Conservation (phyloP, 2,329 filamentous ascomycete species). For the Exophiala viscosa region DNA sequence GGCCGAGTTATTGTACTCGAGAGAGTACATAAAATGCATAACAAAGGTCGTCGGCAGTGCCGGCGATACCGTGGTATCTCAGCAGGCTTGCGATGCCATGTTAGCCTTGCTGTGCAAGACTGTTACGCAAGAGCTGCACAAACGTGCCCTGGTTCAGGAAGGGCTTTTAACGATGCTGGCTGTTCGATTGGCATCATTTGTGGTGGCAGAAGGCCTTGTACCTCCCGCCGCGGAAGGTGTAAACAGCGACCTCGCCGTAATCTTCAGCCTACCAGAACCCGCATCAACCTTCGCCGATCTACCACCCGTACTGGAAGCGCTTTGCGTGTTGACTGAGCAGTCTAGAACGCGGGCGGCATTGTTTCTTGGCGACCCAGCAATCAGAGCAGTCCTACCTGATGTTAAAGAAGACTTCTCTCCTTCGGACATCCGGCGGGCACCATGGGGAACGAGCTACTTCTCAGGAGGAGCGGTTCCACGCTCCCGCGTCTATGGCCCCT, state of each 20-base stretch:
- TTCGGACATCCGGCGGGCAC: slow-evolving; percentile 47
- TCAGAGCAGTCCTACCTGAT: slow-evolving; percentile 66
- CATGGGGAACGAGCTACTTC: slow-evolving; percentile 53
- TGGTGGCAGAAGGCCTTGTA: slow-evolving; percentile 63
- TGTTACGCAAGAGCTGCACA: slow-evolving; percentile 68
- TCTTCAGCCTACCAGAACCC: slow-evolving; percentile 58
- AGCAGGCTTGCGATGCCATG: slow-evolving; percentile 31
- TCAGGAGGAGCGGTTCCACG: slow-evolving; percentile 49
- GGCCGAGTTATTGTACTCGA: slow-evolving; percentile 62
- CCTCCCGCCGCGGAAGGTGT: slow-evolving; percentile 59
- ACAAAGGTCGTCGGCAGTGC: slow-evolving; percentile 57
- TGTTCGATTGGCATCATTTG: slow-evolving; percentile 66
- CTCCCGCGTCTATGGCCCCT: slow-evolving; percentile 50
- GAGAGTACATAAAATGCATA: slow-evolving; percentile 60
- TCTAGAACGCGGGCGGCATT: slow-evolving; percentile 75
- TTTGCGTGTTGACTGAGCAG: slow-evolving; percentile 70
- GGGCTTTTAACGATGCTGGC: slow-evolving; percentile 78
- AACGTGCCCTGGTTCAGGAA: slow-evolving; percentile 64
- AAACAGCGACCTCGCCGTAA: slow-evolving; percentile 53
- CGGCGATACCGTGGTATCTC: slow-evolving; percentile 44
- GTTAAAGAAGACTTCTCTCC: slow-evolving; percentile 50
- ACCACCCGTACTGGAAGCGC: slow-evolving; percentile 69
- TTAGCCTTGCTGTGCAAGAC: slow-evolving; percentile 54
- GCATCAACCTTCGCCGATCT: slow-evolving; percentile 59
- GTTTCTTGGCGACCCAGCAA: slow-evolving; percentile 64